Conservation (phyloP, 768 basidiomycete species). For the Tulasnella calospora region DNA sequence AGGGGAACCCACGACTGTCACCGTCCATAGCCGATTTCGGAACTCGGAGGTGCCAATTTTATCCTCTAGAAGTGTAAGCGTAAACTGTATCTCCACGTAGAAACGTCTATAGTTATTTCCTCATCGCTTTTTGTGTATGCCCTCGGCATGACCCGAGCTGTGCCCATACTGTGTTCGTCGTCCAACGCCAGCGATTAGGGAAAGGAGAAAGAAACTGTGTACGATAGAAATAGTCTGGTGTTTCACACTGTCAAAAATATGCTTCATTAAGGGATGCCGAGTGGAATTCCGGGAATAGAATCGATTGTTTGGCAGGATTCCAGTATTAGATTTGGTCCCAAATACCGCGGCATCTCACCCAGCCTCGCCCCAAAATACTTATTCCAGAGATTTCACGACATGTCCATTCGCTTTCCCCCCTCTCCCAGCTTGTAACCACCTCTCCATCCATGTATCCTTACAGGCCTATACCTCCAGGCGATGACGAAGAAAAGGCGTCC, state of each 20-base stretch:
- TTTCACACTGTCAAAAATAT: too few relatives aligned
- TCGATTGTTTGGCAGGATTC: background rate
- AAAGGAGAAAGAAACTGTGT: background rate
- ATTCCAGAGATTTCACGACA: background rate
- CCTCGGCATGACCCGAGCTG: background rate
- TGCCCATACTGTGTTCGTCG: background rate
- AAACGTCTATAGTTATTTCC: background rate
- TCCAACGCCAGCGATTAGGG: background rate
- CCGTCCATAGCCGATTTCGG: background rate
- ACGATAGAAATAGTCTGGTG: too few relatives aligned
- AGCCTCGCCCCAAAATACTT: background rate
- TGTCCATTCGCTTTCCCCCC: background rate
- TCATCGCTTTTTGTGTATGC: background rate
- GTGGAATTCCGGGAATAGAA: background rate
- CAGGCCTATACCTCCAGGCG: background rate
- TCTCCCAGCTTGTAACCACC: background rate
- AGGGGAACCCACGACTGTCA: background rate
- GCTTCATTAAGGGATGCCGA: background rate
- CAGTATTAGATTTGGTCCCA: background rate
- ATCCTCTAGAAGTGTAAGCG: background rate
- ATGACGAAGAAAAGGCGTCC: background rate
- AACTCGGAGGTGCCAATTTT: background rate
- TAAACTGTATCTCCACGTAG: background rate
- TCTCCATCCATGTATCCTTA: background rate
- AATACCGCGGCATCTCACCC: background rate